phyloP scores from a whole-genome alignment of 345 rosid genomes.

The Citrus maxima region DNA sequence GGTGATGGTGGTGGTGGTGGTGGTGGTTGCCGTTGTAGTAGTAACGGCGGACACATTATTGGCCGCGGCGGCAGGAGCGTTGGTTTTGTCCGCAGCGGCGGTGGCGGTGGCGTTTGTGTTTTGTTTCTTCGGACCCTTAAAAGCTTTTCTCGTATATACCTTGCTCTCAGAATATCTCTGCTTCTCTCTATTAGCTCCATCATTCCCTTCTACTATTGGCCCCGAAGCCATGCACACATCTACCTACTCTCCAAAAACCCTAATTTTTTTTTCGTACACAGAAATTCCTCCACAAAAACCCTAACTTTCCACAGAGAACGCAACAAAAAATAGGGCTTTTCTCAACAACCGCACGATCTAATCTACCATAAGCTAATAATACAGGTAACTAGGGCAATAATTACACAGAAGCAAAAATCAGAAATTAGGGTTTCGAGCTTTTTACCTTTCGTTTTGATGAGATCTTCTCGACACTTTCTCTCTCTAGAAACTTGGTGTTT shows the following conservation, averaged over 20 bases:
- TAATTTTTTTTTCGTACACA: constrained; percentile 10
- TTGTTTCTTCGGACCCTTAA: constrained; percentile 43
- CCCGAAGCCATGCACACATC: constrained; percentile 94
- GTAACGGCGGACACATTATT: not conserved
- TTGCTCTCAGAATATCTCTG: constrained; percentile 53
- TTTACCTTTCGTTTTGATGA: constrained; percentile 27
- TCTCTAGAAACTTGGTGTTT: constrained; percentile 14
- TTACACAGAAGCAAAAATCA: not conserved
- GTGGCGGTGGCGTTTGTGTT: constrained; percentile 7
- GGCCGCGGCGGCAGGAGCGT: constrained; percentile 5
- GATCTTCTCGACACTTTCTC: constrained; percentile 29
- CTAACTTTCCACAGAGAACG: constrained; percentile 7
- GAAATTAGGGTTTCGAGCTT: constrained; percentile 7
- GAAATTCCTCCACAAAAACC: constrained; percentile 13
- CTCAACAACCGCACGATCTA: not conserved
- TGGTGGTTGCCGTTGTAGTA: not conserved
- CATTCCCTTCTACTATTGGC: constrained; percentile 63
- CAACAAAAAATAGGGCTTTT: constrained; percentile 4
- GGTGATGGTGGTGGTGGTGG: not conserved
- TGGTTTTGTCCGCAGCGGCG: constrained; percentile 2
- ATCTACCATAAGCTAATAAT: not conserved
- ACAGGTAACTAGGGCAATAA: not conserved
- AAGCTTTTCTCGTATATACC: constrained; percentile 81
- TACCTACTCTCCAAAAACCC: constrained; percentile 39
- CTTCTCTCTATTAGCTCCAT: constrained; percentile 56